Evolutionary conservation across 306 rosid genomes (phyloP).

Genomic region (Canavalia ensiformis): DNA sequence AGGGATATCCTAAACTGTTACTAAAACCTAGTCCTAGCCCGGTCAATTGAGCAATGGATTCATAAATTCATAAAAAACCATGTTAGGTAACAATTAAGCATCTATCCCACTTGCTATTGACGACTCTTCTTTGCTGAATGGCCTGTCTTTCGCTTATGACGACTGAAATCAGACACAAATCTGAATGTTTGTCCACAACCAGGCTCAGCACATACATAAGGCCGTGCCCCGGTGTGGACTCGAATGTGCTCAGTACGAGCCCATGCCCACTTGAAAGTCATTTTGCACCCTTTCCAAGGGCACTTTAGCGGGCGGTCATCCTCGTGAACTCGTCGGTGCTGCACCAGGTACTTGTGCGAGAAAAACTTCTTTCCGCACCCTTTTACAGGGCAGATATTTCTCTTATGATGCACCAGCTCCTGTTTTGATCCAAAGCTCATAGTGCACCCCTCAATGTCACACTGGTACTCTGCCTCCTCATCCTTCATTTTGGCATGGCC

Average conservation of each 20-base stretch:
- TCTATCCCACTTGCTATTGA: slow-evolving; percentile 51
- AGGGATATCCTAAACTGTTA: slow-evolving; percentile 71
- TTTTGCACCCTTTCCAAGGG: slow-evolving; percentile 99
- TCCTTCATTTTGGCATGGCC: slow-evolving; percentile 60
- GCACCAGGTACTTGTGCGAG: slow-evolving; percentile 98
- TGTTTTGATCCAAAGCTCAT: slow-evolving; percentile 86
- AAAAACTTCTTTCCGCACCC: slow-evolving; percentile 99
- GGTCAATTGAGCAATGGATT: slow-evolving; percentile 71
- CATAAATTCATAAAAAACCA: slow-evolving; percentile 51
- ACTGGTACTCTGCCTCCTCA: slow-evolving; percentile 69
- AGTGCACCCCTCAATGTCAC: slow-evolving; percentile 93
- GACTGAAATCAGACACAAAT: slow-evolving; percentile 98
- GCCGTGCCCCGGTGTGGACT: slow-evolving; percentile 97
- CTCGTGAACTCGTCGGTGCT: slow-evolving; percentile 91
- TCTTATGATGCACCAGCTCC: slow-evolving; percentile 81
- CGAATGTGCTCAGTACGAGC: slow-evolving; percentile 98
- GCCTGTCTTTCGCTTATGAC: slow-evolving; percentile 98
- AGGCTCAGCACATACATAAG: slow-evolving; percentile 87
- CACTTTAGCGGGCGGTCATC: slow-evolving; percentile 97
- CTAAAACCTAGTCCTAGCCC: slow-evolving; percentile 71
- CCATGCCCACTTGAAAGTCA: slow-evolving; percentile 99
- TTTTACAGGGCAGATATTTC: slow-evolving; percentile 88
- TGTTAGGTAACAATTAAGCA: slow-evolving; percentile 61
- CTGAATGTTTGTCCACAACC: slow-evolving; percentile 96
- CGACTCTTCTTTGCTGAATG: slow-evolving; percentile 82